phyloP scores from a whole-genome alignment of 257 asterid species.

The Echium plantagineum region DNA sequence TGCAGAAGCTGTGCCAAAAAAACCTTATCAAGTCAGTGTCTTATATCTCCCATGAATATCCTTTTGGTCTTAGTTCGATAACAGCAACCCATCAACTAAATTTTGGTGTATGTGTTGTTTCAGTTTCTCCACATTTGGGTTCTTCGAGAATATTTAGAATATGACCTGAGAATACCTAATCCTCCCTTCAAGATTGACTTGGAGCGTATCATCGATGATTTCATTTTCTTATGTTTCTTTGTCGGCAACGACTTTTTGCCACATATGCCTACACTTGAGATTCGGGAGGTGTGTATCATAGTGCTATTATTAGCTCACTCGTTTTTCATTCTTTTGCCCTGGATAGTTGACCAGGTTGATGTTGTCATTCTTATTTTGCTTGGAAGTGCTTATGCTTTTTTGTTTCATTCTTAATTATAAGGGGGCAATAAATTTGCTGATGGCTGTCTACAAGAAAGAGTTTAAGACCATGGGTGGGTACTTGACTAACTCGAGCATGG shows the following conservation, averaged over 20 bases:
- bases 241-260: slow-evolving; percentile 98
- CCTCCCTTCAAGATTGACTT: slow-evolving; percentile 67
- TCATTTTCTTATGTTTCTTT: slow-evolving; percentile 91
- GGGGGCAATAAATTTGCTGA: slow-evolving; percentile 94
- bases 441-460: slow-evolving; percentile 94
- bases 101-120: slow-evolving; percentile 11
- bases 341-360: not conserved
- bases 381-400: not conserved
- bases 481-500: slow-evolving; percentile 84
- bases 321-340: not conserved
- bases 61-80: not conserved
- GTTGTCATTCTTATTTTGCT: not conserved
- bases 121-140: slow-evolving; percentile 95
- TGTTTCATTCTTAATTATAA: slow-evolving; percentile 9
- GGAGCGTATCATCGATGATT: slow-evolving; percentile 83
- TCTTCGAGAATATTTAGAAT: slow-evolving; percentile 87
- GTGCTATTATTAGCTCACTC: not conserved
- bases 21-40: slow-evolving; percentile 71
- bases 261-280: slow-evolving; percentile 99
- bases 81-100: not conserved
- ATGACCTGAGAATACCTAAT: slow-evolving; percentile 87
- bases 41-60: not conserved
- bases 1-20: slow-evolving; percentile 61
- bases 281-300: slow-evolving; percentile 68
- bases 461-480: slow-evolving; percentile 69